Conservation (phyloP, 2,329 filamentous ascomycete species). For the Thielaviopsis populi region DNA sequence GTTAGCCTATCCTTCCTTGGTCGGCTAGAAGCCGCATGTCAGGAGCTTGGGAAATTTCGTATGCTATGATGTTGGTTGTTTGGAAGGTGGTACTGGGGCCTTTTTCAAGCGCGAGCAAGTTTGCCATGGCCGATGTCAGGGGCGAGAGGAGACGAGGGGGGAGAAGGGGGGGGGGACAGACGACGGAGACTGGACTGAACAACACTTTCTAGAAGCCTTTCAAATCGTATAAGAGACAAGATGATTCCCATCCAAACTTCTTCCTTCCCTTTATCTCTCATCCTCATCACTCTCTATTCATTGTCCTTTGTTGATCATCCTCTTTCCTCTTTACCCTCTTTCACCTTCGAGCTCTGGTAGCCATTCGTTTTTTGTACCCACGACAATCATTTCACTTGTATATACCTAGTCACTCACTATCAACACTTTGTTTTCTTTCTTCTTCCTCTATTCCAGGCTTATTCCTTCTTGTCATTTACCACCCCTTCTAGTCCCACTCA, state of each 20-base stretch:
- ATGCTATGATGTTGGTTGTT: not conserved
- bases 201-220: not conserved
- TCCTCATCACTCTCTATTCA: not conserved
- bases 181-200: too few species aligned
- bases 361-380: constrained; percentile 9
- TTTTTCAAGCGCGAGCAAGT: not conserved
- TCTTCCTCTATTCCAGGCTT: constrained; percentile 1
- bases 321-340: not conserved
- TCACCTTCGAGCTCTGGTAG: constrained; percentile 12
- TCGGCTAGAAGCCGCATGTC: not conserved
- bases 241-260: not conserved
- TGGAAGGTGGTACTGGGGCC: not conserved
- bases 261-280: constrained; percentile 1
- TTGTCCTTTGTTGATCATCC: constrained; percentile 11
- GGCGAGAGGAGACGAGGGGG: not conserved
- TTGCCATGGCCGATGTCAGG: not conserved
- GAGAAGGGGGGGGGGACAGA: too few species aligned
- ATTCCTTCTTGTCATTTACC: not conserved
- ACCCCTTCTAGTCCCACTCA: not conserved
- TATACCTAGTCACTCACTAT: constrained; percentile 3
- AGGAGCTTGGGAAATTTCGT: not conserved
- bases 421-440: not conserved
- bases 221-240: not conserved
- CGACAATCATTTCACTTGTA: not conserved
- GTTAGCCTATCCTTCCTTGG: not conserved